Evolutionary conservation across 2,329 filamentous ascomycete species (phyloP), one percentile per base, ranked within the genome.

Genomic region (Xylaria sp.): DNA sequence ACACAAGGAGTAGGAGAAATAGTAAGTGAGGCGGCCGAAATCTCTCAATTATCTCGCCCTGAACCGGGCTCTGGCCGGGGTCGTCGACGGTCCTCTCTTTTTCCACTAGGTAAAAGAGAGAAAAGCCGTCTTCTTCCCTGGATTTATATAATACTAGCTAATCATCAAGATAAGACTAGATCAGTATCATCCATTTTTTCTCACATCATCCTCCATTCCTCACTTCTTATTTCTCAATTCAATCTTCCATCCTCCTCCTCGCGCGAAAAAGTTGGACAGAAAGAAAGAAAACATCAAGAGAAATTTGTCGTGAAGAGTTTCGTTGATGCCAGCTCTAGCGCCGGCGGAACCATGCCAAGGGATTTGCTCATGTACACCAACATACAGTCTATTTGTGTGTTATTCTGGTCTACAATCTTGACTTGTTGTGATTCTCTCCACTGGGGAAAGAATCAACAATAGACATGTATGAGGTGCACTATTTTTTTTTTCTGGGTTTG

Each of bases 1-100:
- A 67, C 55, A 8, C 7, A 33, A 55, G 18, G 5, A 33, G 15
- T 9, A 61, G 31, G 28, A 33, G 31, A 51, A 60, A 25, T 13
- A 62, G 41, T 13, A 64, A 51, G 2, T 75, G 72, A 75, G 72
- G 74, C 69, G 72, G 71, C 73, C 73, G 71, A 72, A 66, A 71
- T 73, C 68, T 75, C 72, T 76, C 74, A 73, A 70, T 76, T 74
- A 71, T 72, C 69, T 75, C 67, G 65, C 68, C 70, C 71, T 75
- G 71, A 71, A 57, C 65, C 72, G 74, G 73, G 72, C 63, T 74
- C 67, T 63, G 71, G 72, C 71, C 69, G 69, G 68, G 67, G 68
- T 62, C 33, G 67, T 63, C 49, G 49, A 67, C 69, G 41, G 49
- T 28, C 58, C 4, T 57, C 28, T 28, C 28, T 28, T 3, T 28